Base-by-base conservation (phyloP, 2,329 filamentous ascomycete species). In the Massarina eburnea region DNA sequence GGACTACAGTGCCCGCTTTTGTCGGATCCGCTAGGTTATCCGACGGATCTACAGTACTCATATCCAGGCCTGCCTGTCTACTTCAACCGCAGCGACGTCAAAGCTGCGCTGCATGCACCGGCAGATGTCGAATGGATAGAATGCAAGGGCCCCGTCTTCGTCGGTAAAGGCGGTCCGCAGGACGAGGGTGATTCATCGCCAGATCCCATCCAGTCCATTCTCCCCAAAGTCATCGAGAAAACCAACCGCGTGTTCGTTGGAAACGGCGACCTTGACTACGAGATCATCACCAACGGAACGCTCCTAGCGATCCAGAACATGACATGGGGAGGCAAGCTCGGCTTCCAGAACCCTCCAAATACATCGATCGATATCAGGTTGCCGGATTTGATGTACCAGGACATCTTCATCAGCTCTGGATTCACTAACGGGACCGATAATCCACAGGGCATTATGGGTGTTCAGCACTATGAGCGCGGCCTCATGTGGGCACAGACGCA, bases 291-390 rank as follows among this genome's bases (percentile, higher is more conserved):
- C 58, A 86, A 88, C 64, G 88, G 87, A 14, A 86, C 86, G 0
- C 75, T 92, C 1, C 73, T 89, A 6, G 79, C 80, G 1, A 84
- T 91, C 47, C 88, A 92, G 64, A 91, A 91, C 72, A 89, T 91
- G 83, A 91, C 86, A 0, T 92, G 84, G 83, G 81, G 82, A 46
- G 88, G 87, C 4, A 66, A 76, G 35, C 80, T 86, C 40, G 88
- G 88, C 0, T 91, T 92, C 74, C 80, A 84, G 52, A 63, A 67
- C 1, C 67, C 71, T 0, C 88, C 88, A n/a, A n/a, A n/a, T n/a
- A n/a, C n/a, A n/a, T n/a, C n/a, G n/a, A n/a, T 55, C 22, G 36
- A 41, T 17, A 48, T 54, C 20, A 38, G 10, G 1, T 27, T 54
- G 5, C 51, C 51, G 27, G 53, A 56, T 20, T 27, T 56, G 30